Conservation (phyloP, 2,329 filamentous ascomycete species). For the Xylaria sp. region DNA sequence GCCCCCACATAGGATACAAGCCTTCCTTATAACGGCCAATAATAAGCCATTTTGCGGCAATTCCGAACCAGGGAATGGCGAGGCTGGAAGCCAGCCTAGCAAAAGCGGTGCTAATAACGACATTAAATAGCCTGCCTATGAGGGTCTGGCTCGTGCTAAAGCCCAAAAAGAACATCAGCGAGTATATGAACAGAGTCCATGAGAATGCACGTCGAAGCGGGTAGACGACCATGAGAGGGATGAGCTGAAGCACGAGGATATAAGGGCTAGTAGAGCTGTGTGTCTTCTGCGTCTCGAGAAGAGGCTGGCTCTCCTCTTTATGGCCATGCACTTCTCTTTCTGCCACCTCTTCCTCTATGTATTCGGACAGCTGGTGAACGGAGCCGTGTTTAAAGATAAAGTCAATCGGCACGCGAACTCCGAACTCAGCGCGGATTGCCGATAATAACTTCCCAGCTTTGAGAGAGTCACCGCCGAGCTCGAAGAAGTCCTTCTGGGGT, state of each 20-base stretch:
- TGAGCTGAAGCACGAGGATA: slow-evolving; percentile 56
- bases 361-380: slow-evolving; percentile 47
- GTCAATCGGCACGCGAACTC: slow-evolving; percentile 55
- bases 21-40: slow-evolving; percentile 60
- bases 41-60: slow-evolving; percentile 59
- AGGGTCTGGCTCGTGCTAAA: slow-evolving; percentile 49
- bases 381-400: slow-evolving; percentile 57
- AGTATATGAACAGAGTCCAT: slow-evolving; percentile 59
- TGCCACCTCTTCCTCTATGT: slow-evolving; percentile 45
- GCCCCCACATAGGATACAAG: slow-evolving; percentile 64
- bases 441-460: slow-evolving; percentile 59
- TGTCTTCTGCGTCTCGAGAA: slow-evolving; percentile 41
- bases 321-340: neutral
- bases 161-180: slow-evolving; percentile 48
- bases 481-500: slow-evolving; percentile 53
- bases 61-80: slow-evolving; percentile 53
- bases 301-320: slow-evolving; percentile 15
- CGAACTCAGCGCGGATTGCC: slow-evolving; percentile 55
- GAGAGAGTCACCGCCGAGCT: slow-evolving; percentile 58
- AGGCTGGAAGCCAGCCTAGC: slow-evolving; percentile 48
- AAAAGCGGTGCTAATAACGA: slow-evolving; percentile 52
- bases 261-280: slow-evolving; percentile 56
- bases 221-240: slow-evolving; percentile 56
- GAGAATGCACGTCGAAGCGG: slow-evolving; percentile 57
- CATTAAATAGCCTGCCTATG: slow-evolving; percentile 54